Conservation (phyloP, 2,329 filamentous ascomycete genomes). For the Coniochaeta sp. region DNA sequence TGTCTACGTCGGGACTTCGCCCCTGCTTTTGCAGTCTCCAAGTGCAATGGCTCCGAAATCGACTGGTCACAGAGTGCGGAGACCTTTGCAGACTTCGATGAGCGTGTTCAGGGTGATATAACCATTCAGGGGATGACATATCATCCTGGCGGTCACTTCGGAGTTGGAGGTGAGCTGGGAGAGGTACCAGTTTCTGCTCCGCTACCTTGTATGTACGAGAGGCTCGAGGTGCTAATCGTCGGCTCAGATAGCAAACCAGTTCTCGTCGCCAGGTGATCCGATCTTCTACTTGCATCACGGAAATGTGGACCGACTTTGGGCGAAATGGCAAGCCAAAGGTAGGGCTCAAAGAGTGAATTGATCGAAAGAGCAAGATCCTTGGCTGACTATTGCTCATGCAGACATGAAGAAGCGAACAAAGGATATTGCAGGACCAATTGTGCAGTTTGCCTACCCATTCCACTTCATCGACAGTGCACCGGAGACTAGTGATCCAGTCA, state of each 20-base stretch:
- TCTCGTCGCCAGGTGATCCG: slow-evolving; percentile 19
- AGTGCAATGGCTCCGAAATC: background rate
- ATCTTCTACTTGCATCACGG: slow-evolving; percentile 26
- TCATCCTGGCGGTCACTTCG: slow-evolving; percentile 15
- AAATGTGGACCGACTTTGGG: slow-evolving; percentile 16
- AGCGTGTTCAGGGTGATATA: background rate
- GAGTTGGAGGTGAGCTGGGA: slow-evolving; percentile 15
- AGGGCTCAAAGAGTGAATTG: background rate
- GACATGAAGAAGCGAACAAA: slow-evolving; percentile 11
- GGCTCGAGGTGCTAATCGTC: background rate
- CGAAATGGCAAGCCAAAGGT: slow-evolving; percentile 16
- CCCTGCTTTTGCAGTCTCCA: background rate
- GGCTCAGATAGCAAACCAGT: slow-evolving; percentile 15
- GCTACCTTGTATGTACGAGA: background rate
- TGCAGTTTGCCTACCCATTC: slow-evolving; percentile 22
- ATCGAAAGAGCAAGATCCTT: background rate
- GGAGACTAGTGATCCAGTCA: slow-evolving; percentile 21
- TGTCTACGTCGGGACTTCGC: slow-evolving; percentile 2
- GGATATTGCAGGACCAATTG: slow-evolving; percentile 23
- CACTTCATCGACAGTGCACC: slow-evolving; percentile 20
- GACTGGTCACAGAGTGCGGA: background rate
- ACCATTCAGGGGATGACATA: slow-evolving; percentile 7
- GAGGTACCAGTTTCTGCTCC: slow-evolving; percentile 4
- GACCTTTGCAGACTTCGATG: background rate
- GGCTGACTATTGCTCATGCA: background rate